Conservation (phyloP, 179 eudicot species). For the Beta corolliflora region DNA sequence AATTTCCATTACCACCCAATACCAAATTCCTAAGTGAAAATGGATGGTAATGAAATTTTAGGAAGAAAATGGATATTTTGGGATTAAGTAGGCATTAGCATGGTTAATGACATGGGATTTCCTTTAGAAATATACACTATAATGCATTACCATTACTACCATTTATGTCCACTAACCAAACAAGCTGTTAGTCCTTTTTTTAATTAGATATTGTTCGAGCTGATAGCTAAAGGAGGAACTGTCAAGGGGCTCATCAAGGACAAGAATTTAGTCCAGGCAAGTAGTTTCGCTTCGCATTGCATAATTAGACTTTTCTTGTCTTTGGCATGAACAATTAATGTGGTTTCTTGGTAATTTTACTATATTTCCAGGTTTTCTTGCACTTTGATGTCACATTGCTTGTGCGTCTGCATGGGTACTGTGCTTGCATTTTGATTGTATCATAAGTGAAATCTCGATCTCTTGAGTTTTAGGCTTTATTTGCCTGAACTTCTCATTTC, state of each 20-base stretch:
- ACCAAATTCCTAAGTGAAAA: too few species aligned
- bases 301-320: not conserved
- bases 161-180: too few species aligned
- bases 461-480: constrained; percentile 5
- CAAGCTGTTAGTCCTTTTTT: too few species aligned
- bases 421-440: not conserved
- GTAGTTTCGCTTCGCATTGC: constrained; percentile 21
- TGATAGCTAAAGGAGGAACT: constrained; percentile 93
- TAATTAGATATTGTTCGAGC: constrained; percentile 82
- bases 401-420: not conserved
- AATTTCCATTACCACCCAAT: too few species aligned
- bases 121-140: too few species aligned
- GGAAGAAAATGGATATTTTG: too few species aligned
- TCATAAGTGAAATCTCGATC: not conserved
- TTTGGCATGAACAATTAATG: not conserved
- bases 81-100: too few species aligned
- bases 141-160: too few species aligned
- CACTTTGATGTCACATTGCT: not conserved
- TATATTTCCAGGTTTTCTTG: not conserved
- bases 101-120: too few species aligned
- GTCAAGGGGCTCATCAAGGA: constrained; percentile 86
- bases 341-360: not conserved
- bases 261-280: constrained; percentile 89
- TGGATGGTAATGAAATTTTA: too few species aligned
- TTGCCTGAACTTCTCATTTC: not conserved